Evolutionary conservation across 31 red algal species (phyloP).

Genomic region (Porphyra umbilicalis): DNA sequence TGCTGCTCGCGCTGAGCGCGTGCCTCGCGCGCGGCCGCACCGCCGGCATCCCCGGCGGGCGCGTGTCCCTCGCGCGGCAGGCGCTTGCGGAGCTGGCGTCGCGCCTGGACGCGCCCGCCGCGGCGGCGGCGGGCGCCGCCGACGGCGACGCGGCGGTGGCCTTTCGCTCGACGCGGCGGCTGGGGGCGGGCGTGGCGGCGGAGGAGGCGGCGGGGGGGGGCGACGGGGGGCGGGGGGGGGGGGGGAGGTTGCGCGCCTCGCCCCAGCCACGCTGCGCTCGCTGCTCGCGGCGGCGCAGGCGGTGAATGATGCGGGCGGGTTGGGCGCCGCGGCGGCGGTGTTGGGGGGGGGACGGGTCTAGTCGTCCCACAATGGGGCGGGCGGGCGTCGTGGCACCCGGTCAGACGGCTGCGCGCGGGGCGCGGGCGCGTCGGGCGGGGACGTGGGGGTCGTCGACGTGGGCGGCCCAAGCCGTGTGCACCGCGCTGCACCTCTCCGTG

Average conservation of each 20-base stretch:
- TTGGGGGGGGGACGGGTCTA: not conserved
- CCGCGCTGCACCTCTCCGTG: too few relatives aligned
- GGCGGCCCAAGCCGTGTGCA: too few relatives aligned
- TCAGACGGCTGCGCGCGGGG: too few relatives aligned
- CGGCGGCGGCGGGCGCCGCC: not conserved
- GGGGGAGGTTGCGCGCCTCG: not conserved
- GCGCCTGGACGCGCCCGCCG: not conserved
- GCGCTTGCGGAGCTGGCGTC: not conserved
- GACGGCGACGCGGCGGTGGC: not conserved
- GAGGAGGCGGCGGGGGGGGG: not conserved
- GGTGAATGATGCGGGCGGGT: not conserved
- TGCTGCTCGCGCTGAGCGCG: not conserved
- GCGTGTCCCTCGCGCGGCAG: not conserved
- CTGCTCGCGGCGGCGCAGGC: not conserved
- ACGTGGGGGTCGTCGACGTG: too few relatives aligned
- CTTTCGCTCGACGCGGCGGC: not conserved
- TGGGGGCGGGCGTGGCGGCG: not conserved
- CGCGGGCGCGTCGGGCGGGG: too few relatives aligned
- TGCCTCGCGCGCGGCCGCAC: not conserved
- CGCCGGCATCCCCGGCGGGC: not conserved
- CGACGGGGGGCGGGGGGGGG: not conserved
- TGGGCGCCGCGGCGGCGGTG: not conserved
- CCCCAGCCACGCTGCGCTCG: not conserved
- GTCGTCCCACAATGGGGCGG: too few relatives aligned
- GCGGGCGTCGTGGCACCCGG: too few relatives aligned